Base-by-base conservation (phyloP, 2,329 filamentous ascomycete genomes). In the Calycina herbarum region DNA sequence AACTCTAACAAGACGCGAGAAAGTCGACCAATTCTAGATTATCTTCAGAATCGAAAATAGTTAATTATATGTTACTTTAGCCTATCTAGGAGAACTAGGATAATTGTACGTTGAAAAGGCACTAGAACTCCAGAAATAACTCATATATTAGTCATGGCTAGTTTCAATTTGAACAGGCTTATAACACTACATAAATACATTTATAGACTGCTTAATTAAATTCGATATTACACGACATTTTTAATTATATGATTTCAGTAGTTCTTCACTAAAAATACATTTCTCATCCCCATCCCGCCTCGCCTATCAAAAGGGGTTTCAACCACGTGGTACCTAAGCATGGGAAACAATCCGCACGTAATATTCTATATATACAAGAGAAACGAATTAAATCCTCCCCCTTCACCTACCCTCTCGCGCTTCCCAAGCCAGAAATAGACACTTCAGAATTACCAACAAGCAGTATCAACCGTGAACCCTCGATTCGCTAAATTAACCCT, bases 341-440 rank as follows among this genome's bases (percentile, higher is more conserved):
- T 54, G 20, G 48, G 13, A 54, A 27, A 54, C 4, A 54, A 54
- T 13, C 48, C 48, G 20, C 48, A 54, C 13, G 17, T 20, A 54
- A 54, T 24, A 24, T 24, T 54, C 48, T 54, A 54, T 54, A 54
- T 54, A 54, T 54, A 54, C 48, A 54, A 54, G 38, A 54, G 48
- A 54, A 54, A 27, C 20, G 48, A 54, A 54, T 54, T 24, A 27
- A 24, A 27, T 20, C 20, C 20, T 13, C 2, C 48, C 10, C 20
- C 7, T 27, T 13, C 20, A 8, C 8, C 2, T 11, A 13, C 7
- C 20, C n/a, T 4, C 5, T 27, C 48, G 48, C 20, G 3, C 48
- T 54, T 54, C 48, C 20, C 7, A 5, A 1, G 2, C 48, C 48
- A 15, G 20, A 54, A 54, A 54, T 54, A 54, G 24, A 24, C n/a